Base-by-base conservation (phyloP, 2,329 filamentous ascomycete genomes). In the Tolypocladium tropicale region DNA sequence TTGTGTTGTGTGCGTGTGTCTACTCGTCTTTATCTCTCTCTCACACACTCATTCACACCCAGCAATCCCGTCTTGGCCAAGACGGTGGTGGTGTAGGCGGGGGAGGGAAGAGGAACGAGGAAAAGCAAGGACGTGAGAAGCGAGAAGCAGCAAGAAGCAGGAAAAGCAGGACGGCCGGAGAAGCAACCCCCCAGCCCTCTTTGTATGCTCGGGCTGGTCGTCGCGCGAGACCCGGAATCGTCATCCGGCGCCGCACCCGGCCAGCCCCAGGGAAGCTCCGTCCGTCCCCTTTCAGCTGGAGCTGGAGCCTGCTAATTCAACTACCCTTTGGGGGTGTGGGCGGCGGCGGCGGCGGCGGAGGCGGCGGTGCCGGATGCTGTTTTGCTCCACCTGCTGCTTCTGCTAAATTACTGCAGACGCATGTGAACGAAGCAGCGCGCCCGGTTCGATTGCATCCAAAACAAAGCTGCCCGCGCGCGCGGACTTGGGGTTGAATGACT, bases 181-280 rank as follows among this genome's bases (percentile, higher is more conserved):
- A 48, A 53, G 41, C 5, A 3, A 6, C 16, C 37, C 55, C 57
- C 58, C 57, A 55, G 58, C 57, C 58, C 55, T 60, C 58, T 60
- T 60, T 60, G 55, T 60, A 60, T 57, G 34, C 53, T 33, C 32
- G 48, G 41, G 34, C 51, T 39, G 10, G 6, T 25, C 7, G 16
- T 37, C 37, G 28, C 34, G 25, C 54, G 48, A 52, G 28, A 52
- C 49, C 49, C 54, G 49, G 49, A 55, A 52, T 55, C 49, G 54
- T 52, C 54, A 52, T 25, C 32, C 53, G 37, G 32, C 30, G 54
- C 54, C 54, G 54, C 39, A 56, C 54, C 32, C 54, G 54, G 50
- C 51, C 54, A 36, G 51, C 50, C 50, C 41, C 34, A 52, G 41
- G n/a, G 10, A 21, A 33, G 28, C 28, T 33, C 46, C 46, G 9